Conservation (phyloP, 1,284 basidiomycete genomes). For the Cryptococcus sp. region DNA sequence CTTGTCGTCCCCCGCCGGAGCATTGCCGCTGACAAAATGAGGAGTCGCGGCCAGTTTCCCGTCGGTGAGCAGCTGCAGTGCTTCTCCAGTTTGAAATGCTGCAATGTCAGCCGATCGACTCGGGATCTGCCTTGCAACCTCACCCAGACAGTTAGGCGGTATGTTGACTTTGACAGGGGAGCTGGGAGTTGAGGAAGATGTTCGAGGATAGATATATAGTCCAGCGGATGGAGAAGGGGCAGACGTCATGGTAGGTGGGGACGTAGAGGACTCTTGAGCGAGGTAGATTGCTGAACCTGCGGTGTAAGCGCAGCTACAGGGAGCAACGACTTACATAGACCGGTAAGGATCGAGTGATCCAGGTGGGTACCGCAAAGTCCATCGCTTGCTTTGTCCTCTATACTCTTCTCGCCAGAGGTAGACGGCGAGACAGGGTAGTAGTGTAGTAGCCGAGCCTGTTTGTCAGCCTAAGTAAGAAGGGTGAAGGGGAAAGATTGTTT, state of each 20-base stretch:
- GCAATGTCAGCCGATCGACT: neutral
- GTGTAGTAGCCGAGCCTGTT: conserved; percentile 78
- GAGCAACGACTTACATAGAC: conserved; percentile 58
- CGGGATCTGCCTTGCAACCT: neutral
- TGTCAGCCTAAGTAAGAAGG: too few species aligned
- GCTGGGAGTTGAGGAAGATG: neutral
- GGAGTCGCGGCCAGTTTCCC: conserved; percentile 70
- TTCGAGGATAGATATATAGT: conserved; percentile 71
- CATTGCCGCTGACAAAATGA: conserved; percentile 66
- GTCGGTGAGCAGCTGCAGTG: conserved; percentile 75
- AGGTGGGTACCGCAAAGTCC: conserved; percentile 58
- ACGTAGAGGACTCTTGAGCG: conserved; percentile 35
- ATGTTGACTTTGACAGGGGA: conserved; percentile 70
- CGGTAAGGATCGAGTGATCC: conserved; percentile 82
- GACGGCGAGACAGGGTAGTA: conserved; percentile 66
- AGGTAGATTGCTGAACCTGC: conserved; percentile 67
- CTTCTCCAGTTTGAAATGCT: conserved; percentile 91
- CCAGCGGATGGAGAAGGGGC: conserved; percentile 70
- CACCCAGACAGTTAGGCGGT: conserved; percentile 53
- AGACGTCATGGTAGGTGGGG: conserved; percentile 51
- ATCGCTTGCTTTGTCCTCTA: conserved; percentile 59
- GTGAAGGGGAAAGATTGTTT: too few species aligned
- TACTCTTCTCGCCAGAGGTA: neutral
- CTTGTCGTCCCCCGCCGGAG: conserved; percentile 2
- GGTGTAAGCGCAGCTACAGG: neutral